These are phyloP conservation scores for Dipteronia dyeriana DNA, from an alignment of 345 rosid species.

Conservation along the genomic window DNA sequence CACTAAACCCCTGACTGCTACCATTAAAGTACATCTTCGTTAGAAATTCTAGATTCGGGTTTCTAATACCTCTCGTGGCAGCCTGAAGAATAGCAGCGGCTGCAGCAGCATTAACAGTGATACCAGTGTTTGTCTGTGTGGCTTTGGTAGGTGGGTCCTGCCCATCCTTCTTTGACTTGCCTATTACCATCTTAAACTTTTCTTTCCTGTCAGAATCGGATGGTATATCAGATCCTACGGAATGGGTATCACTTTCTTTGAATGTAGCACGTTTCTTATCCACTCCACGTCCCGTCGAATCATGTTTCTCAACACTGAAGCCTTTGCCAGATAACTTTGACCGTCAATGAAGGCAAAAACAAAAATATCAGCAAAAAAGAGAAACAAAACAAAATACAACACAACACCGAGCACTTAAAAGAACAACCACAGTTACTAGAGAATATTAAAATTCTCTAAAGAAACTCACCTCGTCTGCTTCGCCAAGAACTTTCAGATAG, in stretches of 20 bases:
- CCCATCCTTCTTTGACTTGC: slow-evolving; percentile 64
- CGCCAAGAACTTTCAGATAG: slow-evolving; percentile 63
- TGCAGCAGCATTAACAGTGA: slow-evolving; percentile 70
- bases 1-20: slow-evolving; percentile 37
- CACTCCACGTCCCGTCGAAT: slow-evolving; percentile 27
- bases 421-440: neutral
- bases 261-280: slow-evolving; percentile 45
- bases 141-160: slow-evolving; percentile 55
- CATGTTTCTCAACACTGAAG: slow-evolving; percentile 44
- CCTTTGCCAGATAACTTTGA: slow-evolving; percentile 46
- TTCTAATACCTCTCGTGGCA: slow-evolving; percentile 79
- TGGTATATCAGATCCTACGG: slow-evolving; percentile 55
- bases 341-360: slow-evolving; percentile 40
- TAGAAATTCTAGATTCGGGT: slow-evolving; percentile 63
- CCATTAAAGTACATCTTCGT: slow-evolving; percentile 38
- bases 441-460: slow-evolving; percentile 9
- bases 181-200: slow-evolving; percentile 76
- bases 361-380: slow-evolving; percentile 13
- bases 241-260: slow-evolving; percentile 42
- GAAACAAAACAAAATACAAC: neutral
- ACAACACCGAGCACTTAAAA: neutral
- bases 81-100: slow-evolving; percentile 97
- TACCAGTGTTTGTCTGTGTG: slow-evolving; percentile 48
- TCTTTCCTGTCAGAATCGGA: slow-evolving; percentile 70
- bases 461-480: slow-evolving; percentile 68